Conservation (phyloP, 805 yeast species). For the Suhomyces canberraensis region DNA sequence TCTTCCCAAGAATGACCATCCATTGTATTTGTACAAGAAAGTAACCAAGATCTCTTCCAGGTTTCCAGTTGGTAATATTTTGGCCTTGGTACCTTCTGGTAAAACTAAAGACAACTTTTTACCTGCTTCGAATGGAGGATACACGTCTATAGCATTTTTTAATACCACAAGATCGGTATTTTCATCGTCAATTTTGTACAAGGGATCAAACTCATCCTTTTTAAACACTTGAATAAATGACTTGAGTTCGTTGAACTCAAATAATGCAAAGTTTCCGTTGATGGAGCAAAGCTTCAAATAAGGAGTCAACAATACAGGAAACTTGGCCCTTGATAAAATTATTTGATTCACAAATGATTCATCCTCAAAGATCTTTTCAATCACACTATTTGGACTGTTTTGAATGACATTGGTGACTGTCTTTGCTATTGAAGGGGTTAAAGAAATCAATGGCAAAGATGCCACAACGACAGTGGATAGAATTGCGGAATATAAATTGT, state of each 20-base stretch:
- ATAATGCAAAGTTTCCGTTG: conserved; percentile 64
- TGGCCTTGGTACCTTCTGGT: conserved; percentile 60
- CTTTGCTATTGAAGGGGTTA: conserved; percentile 43
- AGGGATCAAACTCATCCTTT: conserved; percentile 33
- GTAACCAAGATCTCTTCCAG: conserved; percentile 46
- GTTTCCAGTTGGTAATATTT: conserved; percentile 52
- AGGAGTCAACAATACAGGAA: conserved; percentile 64
- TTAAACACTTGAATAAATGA: conserved; percentile 57
- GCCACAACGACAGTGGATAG: conserved; percentile 44
- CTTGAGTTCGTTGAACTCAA: conserved; percentile 53
- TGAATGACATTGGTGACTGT: conserved; percentile 42
- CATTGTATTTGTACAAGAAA: conserved; percentile 72
- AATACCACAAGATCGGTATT: conserved; percentile 53
- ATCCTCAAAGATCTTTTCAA: conserved; percentile 44
- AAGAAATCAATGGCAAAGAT: conserved; percentile 47
- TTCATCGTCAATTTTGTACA: conserved; percentile 48
- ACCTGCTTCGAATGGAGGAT: conserved; percentile 54
- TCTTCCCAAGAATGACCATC: conserved; percentile 86
- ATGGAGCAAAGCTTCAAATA: conserved; percentile 58
- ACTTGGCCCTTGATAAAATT: conserved; percentile 63
- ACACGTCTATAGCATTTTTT: conserved; percentile 45
- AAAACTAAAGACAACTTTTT: conserved; percentile 45
- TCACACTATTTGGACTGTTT: conserved; percentile 43
- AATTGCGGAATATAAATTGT: conserved; percentile 49
- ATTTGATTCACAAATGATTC: conserved; percentile 44